These are phyloP conservation scores for Mollisia scopiformis DNA, from an alignment of 2,329 filamentous ascomycete genomes.

Conservation along the genomic window DNA sequence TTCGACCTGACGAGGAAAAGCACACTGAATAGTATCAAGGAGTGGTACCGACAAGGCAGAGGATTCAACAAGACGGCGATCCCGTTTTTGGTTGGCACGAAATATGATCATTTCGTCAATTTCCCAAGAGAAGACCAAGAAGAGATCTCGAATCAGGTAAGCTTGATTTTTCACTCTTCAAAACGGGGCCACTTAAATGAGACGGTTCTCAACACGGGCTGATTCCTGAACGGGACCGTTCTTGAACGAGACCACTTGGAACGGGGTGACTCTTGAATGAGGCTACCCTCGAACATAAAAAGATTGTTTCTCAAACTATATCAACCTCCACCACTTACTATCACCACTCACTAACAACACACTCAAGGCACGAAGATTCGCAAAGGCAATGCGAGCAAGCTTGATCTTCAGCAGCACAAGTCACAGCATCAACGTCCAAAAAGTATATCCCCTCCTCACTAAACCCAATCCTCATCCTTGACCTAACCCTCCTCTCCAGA, in stretches of 20 bases:
- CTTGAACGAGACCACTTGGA: not conserved
- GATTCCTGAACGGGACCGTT: not conserved
- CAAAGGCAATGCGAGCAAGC: slow-evolving; percentile 96
- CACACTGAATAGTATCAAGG: slow-evolving; percentile 98
- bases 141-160: slow-evolving; percentile 94
- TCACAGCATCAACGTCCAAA: slow-evolving; percentile 99
- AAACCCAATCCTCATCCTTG: slow-evolving; percentile 2
- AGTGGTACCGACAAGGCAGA: slow-evolving; percentile 97
- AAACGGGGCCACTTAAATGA: not conserved
- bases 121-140: slow-evolving; percentile 97
- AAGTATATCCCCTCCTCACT: slow-evolving; percentile 57
- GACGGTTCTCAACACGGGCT: not conserved
- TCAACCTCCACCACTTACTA: not conserved
- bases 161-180: slow-evolving; percentile 14
- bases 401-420: slow-evolving; percentile 98
- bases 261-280: too few species aligned
- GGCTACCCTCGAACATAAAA: too few species aligned
- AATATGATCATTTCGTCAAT: slow-evolving; percentile 99
- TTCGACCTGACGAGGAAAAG: slow-evolving; percentile 98
- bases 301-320: too few species aligned
- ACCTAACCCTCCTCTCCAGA: slow-evolving; percentile 56
- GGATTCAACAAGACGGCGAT: slow-evolving; percentile 99
- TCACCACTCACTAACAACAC: slow-evolving; percentile 2
- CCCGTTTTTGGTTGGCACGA: slow-evolving; percentile 93
- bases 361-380: slow-evolving; percentile 88